phyloP scores from a whole-genome alignment of 305 asterid species.

The Plantago coronopus region DNA sequence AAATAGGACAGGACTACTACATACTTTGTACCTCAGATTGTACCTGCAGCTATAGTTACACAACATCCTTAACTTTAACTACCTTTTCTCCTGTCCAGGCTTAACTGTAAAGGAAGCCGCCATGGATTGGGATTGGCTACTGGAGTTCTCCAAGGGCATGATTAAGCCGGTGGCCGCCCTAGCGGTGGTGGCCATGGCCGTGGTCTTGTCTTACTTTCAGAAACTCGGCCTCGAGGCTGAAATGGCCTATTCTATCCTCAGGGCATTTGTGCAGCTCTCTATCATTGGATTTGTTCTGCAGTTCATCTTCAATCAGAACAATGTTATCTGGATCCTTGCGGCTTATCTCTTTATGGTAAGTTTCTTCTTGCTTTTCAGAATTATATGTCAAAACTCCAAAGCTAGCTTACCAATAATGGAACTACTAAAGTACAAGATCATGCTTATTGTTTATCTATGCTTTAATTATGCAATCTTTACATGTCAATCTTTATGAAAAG shows the following conservation, averaged over 20 bases:
- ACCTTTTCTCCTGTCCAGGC: background rate
- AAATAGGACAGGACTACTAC: no score
- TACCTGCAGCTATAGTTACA: background rate
- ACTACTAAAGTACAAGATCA: no score
- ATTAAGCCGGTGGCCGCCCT: conserved; percentile 71
- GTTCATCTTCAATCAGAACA: conserved; percentile 67
- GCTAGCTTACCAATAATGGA: no score
- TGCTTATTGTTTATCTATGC: no score
- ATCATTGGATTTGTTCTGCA: conserved; percentile 81
- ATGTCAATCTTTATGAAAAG: no score
- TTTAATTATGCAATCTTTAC: no score
- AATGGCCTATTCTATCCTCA: conserved; percentile 67
- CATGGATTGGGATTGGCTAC: conserved; percentile 67
- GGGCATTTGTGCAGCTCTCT: conserved; percentile 82
- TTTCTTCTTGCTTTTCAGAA: background rate
- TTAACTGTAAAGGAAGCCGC: background rate
- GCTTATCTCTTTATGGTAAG: conserved; percentile 94
- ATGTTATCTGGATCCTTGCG: conserved; percentile 56
- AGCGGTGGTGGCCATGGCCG: conserved; percentile 59
- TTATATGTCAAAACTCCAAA: background rate
- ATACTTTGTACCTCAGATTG: conserved; percentile 1
- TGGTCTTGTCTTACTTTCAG: conserved; percentile 53
- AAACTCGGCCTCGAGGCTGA: conserved; percentile 69
- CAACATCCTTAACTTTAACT: background rate
- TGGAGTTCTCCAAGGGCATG: conserved; percentile 74